Conservation (phyloP, 345 rosid genomes). For the Passiflora organensis region DNA sequence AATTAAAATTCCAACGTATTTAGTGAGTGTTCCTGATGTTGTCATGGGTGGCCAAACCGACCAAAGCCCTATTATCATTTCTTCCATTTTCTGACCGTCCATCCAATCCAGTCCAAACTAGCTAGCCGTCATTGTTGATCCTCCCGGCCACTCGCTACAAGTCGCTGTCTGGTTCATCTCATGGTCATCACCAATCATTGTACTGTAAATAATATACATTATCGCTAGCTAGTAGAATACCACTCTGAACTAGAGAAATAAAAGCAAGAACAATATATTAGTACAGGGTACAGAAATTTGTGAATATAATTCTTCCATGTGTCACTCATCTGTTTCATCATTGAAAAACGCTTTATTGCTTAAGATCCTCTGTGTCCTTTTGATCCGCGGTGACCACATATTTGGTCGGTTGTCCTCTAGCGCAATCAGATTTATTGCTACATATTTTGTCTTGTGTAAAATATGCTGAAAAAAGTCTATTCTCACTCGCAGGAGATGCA, state of each 20-base stretch:
- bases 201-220: neutral
- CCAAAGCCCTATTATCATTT: conserved; percentile 10
- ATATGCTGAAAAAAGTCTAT: too few species aligned
- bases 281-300: neutral
- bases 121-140: conserved; percentile 15
- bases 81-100: conserved; percentile 29
- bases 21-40: too few species aligned
- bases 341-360: neutral
- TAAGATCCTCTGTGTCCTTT: neutral
- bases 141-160: conserved; percentile 10
- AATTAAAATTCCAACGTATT: too few species aligned
- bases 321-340: neutral
- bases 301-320: conserved; percentile 13
- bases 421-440: neutral
- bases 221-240: too few species aligned
- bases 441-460: neutral
- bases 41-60: conserved; percentile 10
- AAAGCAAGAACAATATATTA: neutral
- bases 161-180: conserved; percentile 17
- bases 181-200: conserved; percentile 18
- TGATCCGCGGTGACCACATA: too few species aligned
- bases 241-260: too few species aligned
- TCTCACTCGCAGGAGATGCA: too few species aligned
- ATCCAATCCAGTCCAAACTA: conserved; percentile 12
- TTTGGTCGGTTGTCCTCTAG: conserved; percentile 7